Evolutionary conservation across 805 yeast genomes (phyloP).

Genomic region (Schwanniomyces vanrijiae): DNA sequence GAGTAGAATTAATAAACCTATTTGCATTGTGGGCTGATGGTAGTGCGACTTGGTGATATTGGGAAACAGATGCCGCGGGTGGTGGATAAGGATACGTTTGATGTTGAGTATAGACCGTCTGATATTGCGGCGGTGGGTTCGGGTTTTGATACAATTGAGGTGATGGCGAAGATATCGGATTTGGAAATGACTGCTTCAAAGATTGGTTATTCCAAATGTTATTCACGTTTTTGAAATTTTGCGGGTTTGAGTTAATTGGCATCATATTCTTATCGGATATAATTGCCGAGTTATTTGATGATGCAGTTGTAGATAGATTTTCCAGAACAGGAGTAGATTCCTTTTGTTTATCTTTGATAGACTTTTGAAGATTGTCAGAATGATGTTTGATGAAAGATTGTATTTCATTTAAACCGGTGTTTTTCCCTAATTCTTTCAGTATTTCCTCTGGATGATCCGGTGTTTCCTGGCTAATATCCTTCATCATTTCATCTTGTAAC

Average conservation of each 20-base stretch:
- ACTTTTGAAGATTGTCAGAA: constrained; percentile 22
- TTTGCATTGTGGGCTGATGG: neutral
- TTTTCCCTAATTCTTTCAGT: neutral
- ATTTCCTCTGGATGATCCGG: neutral
- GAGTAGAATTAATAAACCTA: neutral
- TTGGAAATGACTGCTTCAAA: neutral
- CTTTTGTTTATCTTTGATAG: neutral
- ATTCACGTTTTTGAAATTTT: neutral
- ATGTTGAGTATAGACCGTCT: neutral
- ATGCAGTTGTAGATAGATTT: neutral
- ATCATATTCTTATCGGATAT: neutral
- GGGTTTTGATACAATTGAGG: neutral
- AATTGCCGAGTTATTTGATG: neutral
- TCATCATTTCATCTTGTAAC: constrained; percentile 12
- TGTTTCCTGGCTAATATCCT: neutral
- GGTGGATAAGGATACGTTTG: neutral
- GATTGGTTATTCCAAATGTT: neutral
- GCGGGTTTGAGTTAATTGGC: neutral
- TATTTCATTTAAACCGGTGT: constrained; percentile 32
- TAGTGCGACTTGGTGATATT: neutral
- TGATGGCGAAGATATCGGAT: neutral
- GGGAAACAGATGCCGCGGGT: neutral
- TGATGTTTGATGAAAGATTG: constrained; percentile 35
- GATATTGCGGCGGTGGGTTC: neutral
- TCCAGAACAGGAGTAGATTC: neutral